Conservation (phyloP, 306 rosid species). For the Casuarina cunninghamiana region DNA sequence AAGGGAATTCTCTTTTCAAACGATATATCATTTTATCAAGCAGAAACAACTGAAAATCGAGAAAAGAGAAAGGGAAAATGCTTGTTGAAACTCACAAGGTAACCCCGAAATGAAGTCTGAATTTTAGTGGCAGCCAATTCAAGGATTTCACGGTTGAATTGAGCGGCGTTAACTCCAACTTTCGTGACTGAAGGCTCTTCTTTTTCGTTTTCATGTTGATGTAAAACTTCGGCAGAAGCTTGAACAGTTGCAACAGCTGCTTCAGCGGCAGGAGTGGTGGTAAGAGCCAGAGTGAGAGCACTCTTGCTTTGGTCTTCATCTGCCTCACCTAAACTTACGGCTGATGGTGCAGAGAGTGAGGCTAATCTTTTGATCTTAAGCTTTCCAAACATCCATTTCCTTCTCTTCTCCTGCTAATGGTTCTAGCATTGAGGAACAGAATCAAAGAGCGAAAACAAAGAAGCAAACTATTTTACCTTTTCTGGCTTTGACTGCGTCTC, state of each 20-base stretch:
- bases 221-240: slow-evolving; percentile 15
- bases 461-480: slow-evolving; percentile 41
- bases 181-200: slow-evolving; percentile 24
- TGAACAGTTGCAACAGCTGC: slow-evolving; percentile 34
- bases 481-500: slow-evolving; percentile 60
- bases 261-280: slow-evolving; percentile 61
- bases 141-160: slow-evolving; percentile 27
- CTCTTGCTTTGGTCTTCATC: slow-evolving; percentile 61
- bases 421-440: slow-evolving; percentile 19
- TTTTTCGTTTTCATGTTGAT: slow-evolving; percentile 22
- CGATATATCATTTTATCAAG: neutral
- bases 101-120: slow-evolving; percentile 80
- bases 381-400: slow-evolving; percentile 77
- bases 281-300: slow-evolving; percentile 62
- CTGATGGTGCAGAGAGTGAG: slow-evolving; percentile 51
- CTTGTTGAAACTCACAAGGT: slow-evolving; percentile 66
- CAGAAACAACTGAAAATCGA: slow-evolving; percentile 3
- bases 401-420: slow-evolving; percentile 62
- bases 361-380: slow-evolving; percentile 51
- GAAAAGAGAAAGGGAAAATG: slow-evolving; percentile 15
- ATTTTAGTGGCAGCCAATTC: slow-evolving; percentile 67
- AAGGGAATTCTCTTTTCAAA: too few relatives aligned
- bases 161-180: slow-evolving; percentile 31
- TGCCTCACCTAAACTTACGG: slow-evolving; percentile 31
- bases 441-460: slow-evolving; percentile 13